phyloP scores from a whole-genome alignment of 176 grass and related monocot genomes.

The Oryza glaberrima region DNA sequence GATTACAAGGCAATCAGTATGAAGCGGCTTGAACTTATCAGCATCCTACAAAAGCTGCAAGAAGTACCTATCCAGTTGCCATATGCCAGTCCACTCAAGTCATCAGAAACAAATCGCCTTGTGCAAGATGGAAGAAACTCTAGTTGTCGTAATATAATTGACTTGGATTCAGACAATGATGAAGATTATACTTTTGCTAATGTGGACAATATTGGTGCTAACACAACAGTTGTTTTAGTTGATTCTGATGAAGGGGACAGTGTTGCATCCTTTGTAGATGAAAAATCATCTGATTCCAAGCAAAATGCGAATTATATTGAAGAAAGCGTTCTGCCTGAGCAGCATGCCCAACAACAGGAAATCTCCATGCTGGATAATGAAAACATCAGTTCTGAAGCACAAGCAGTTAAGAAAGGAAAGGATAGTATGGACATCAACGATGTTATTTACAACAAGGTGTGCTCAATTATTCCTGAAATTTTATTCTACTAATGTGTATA shows the following conservation, averaged over 20 bases:
- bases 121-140: conserved; percentile 12
- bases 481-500: not conserved
- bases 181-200: conserved; percentile 4
- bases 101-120: conserved; percentile 11
- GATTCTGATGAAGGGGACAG: conserved; percentile 40
- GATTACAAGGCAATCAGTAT: conserved; percentile 40
- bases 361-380: conserved; percentile 7
- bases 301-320: conserved; percentile 14
- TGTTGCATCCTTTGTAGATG: conserved; percentile 33
- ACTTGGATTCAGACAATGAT: conserved; percentile 33
- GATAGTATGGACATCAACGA: conserved; percentile 1
- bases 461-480: conserved; percentile 16
- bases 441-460: conserved; percentile 32
- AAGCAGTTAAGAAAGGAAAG: conserved; percentile 24
- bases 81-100: conserved; percentile 28
- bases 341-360: conserved; percentile 2
- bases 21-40: conserved; percentile 31
- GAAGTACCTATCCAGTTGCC: conserved; percentile 23
- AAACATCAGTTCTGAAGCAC: conserved; percentile 32
- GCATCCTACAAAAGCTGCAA: conserved; percentile 33
- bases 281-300: conserved; percentile 29
- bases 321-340: conserved; percentile 5
- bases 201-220: conserved; percentile 18
- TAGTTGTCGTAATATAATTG: conserved; percentile 15
- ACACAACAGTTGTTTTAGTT: conserved; percentile 30